Evolutionary conservation across 805 yeast species (phyloP).

Genomic region (Saccharomycopsis fodiens): DNA sequence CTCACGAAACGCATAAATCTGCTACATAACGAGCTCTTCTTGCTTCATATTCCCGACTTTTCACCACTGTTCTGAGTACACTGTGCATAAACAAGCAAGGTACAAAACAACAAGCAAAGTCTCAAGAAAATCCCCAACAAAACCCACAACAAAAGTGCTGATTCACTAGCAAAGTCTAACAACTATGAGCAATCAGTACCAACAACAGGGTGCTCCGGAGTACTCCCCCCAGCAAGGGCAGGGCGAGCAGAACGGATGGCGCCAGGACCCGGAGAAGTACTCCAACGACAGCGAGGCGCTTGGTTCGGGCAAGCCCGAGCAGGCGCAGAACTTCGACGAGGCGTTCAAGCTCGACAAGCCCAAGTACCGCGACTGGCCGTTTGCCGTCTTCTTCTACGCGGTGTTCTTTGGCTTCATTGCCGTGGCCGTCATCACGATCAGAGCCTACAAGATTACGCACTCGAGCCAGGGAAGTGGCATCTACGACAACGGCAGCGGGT

Average conservation of each 20-base stretch:
- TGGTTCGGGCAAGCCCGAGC: not conserved
- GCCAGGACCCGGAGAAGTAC: conserved; percentile 5
- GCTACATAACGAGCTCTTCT: no score
- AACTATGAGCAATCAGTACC: conserved; percentile 8
- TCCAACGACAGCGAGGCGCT: not conserved
- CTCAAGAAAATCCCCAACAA: not conserved
- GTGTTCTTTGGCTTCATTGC: conserved; percentile 60
- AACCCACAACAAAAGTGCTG: not conserved
- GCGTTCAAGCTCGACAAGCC: conserved; percentile 62
- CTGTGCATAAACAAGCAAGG: no score
- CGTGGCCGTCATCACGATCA: conserved; percentile 59
- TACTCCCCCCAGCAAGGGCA: conserved; percentile 3
- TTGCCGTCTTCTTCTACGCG: conserved; percentile 45
- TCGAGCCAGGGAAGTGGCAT: conserved; percentile 55
- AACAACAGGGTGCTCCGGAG: conserved; percentile 13
- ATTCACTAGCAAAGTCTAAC: no score
- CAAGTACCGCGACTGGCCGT: conserved; percentile 63
- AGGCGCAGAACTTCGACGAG: conserved; percentile 48
- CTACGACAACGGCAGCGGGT: conserved; percentile 31
- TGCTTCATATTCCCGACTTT: no score
- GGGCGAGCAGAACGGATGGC: conserved; percentile 14
- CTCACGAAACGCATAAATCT: no score
- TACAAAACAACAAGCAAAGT: no score
- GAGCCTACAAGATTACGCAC: conserved; percentile 52
- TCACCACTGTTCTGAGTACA: no score